Evolutionary conservation across 2,329 filamentous ascomycete species (phyloP).

Genomic region (Fusarium haematococcum): DNA sequence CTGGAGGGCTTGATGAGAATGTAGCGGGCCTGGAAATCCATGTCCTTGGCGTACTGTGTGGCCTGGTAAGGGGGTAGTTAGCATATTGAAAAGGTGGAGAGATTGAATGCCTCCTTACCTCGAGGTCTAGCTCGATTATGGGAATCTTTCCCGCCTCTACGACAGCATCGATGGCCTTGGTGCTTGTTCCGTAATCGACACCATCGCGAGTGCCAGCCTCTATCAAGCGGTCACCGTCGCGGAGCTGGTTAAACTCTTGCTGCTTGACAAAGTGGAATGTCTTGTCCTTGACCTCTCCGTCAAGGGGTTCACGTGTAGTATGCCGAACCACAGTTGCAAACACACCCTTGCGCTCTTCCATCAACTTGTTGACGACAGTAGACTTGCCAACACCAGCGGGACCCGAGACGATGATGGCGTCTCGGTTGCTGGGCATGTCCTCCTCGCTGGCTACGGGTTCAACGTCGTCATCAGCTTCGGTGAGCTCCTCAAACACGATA

Average conservation of each 20-base stretch:
- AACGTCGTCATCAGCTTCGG: slow-evolving; percentile 53
- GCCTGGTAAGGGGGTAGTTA: slow-evolving; percentile 53
- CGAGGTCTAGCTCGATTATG: slow-evolving; percentile 63
- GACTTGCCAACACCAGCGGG: slow-evolving; percentile 72
- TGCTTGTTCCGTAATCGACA: slow-evolving; percentile 67
- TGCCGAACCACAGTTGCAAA: slow-evolving; percentile 71
- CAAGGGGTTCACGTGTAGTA: slow-evolving; percentile 62
- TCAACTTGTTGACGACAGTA: slow-evolving; percentile 71
- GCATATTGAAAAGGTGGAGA: background rate
- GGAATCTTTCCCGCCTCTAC: slow-evolving; percentile 69
- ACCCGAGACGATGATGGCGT: slow-evolving; percentile 75
- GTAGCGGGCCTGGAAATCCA: slow-evolving; percentile 66
- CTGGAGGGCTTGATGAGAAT: slow-evolving; percentile 62
- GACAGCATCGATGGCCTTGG: slow-evolving; percentile 63
- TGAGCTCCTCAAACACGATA: slow-evolving; percentile 65
- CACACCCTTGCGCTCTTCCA: slow-evolving; percentile 72
- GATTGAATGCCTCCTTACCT: slow-evolving; percentile 55
- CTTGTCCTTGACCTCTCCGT: slow-evolving; percentile 64
- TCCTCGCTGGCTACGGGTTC: slow-evolving; percentile 48
- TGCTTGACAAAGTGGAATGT: slow-evolving; percentile 68
- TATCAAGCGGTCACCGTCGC: slow-evolving; percentile 70
- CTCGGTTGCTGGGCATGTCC: slow-evolving; percentile 60
- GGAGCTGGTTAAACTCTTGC: slow-evolving; percentile 67
- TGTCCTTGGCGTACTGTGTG: slow-evolving; percentile 67
- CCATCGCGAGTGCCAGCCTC: slow-evolving; percentile 65